These are phyloP conservation scores for Boletus insuetus DNA, from an alignment of 768 basidiomycete species.

Conservation along the genomic window DNA sequence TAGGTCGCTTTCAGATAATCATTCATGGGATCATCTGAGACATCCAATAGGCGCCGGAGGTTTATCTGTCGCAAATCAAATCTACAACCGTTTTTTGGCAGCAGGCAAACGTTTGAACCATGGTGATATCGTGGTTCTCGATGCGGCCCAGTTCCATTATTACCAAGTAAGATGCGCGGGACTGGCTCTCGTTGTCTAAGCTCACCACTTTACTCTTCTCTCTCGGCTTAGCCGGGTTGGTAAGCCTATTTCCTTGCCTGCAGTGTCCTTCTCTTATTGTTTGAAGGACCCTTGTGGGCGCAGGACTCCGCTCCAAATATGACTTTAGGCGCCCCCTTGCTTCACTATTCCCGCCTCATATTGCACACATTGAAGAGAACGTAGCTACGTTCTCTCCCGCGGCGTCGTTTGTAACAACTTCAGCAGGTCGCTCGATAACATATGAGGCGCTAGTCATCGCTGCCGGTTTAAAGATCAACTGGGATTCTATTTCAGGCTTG, in stretches of 20 bases:
- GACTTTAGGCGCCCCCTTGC: conserved; percentile 64
- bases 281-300: conserved; percentile 83
- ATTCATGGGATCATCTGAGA: conserved; percentile 1
- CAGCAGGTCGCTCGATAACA: conserved; percentile 61
- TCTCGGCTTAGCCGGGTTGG: conserved; percentile 77
- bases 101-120: conserved; percentile 64
- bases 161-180: conserved; percentile 61
- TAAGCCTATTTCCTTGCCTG: conserved; percentile 32
- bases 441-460: conserved; percentile 92
- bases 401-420: conserved; percentile 69
- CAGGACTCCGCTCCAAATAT: conserved; percentile 75
- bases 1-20: conserved; percentile 29
- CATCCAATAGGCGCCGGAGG: conserved; percentile 67
- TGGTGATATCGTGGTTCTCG: conserved; percentile 85
- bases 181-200: background rate
- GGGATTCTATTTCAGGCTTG: conserved; percentile 70
- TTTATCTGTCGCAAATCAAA: conserved; percentile 80
- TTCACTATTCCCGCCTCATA: conserved; percentile 71
- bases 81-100: conserved; percentile 73
- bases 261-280: conserved; percentile 1
- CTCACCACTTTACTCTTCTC: background rate
- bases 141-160: conserved; percentile 77
- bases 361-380: conserved; percentile 68
- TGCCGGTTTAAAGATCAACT: conserved; percentile 86
- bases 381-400: conserved; percentile 74